Evolutionary conservation across 345 rosid genomes (phyloP), one percentile per base, ranked within the genome.

Genomic region (Nasturtium officinale): DNA sequence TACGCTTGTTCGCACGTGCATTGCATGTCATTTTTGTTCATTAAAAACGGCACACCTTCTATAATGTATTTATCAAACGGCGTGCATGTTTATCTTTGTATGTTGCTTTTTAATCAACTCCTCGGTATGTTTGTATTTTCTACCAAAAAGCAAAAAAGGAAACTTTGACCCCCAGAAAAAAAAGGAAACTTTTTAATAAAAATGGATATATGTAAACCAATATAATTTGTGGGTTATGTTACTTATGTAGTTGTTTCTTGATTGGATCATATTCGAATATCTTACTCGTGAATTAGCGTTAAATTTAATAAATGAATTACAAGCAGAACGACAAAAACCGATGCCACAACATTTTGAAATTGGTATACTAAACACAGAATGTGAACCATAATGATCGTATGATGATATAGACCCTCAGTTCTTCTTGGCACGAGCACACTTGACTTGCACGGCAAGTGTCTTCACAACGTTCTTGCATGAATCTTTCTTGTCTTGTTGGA

Each of bases 391-490:
- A 28, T 21, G 23, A 50, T 65, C 18, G 6, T 16, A n/a, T n/a
- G 71, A 35, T 28, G 4, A 54, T 29, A n/a, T 15, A 9, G 6
- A 46, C 17, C 13, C 42, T 77, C 58, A 77, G 6, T 69, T 77
- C 76, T 77, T 77, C 72, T 71, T 77, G 55, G 10, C 53, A 17
- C 71, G 71, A 28, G 76, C 80, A 78, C 97, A 93, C 65, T 53
- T 85, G 55, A 84, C 91, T 80, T 94, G 96, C 11, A 94, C 82
- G 0, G 96, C 89, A 12, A 91, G 79, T 5, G 79, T 78, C 89
- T 88, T 89, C 15, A 29, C 65, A 52, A 76, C 37, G 21, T 73
- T 21, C 4, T 85, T 79, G 40, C 98, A 90, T 15, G 63, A 40
- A 59, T 80, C 89, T 0, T 73, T 54, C 4, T 71, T 58, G 20